Percentiles rank a stretch among this genome's conserved stretches.
Evolutionary conservation across 2,329 filamentous ascomycete species (phyloP).

Genomic region (Colletotrichum sp.): DNA sequence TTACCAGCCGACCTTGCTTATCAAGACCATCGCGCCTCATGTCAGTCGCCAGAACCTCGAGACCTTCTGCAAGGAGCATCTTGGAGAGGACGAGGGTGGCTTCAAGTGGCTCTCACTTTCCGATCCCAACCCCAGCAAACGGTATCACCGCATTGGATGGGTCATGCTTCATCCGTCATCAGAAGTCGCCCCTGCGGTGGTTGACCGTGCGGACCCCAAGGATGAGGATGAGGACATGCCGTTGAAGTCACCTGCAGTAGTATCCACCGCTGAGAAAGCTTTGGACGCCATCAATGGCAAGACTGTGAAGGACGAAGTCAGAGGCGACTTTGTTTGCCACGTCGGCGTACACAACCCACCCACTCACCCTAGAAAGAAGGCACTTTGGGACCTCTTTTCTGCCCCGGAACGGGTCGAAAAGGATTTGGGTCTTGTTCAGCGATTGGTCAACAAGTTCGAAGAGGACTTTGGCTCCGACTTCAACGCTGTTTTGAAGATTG

Average conservation of each 20-base stretch:
- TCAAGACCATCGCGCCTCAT: slow-evolving; percentile 97
- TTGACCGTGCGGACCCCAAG: slow-evolving; percentile 76
- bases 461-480: slow-evolving; percentile 78
- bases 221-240: slow-evolving; percentile 69
- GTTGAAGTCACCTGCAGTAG: slow-evolving; percentile 53
- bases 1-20: slow-evolving; percentile 88
- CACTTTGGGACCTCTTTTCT: slow-evolving; percentile 95
- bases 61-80: slow-evolving; percentile 90
- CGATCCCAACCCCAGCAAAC: slow-evolving; percentile 95
- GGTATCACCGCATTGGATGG: slow-evolving; percentile 98
- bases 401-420: slow-evolving; percentile 92
- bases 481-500: slow-evolving; percentile 80
- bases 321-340: slow-evolving; percentile 96
- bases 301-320: slow-evolving; percentile 91
- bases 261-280: slow-evolving; percentile 79
- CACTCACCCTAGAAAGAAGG: slow-evolving; percentile 86
- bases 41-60: slow-evolving; percentile 94
- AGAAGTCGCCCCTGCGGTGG: slow-evolving; percentile 58
- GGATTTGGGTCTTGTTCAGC: slow-evolving; percentile 82
- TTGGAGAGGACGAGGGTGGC: slow-evolving; percentile 88
- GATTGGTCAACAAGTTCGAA: slow-evolving; percentile 85
- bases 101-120: slow-evolving; percentile 97
- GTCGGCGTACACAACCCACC: slow-evolving; percentile 95
- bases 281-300: slow-evolving; percentile 96
- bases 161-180: slow-evolving; percentile 88